Conservation (phyloP, 73 alveolate species). For the Blepharisma stoltei region DNA sequence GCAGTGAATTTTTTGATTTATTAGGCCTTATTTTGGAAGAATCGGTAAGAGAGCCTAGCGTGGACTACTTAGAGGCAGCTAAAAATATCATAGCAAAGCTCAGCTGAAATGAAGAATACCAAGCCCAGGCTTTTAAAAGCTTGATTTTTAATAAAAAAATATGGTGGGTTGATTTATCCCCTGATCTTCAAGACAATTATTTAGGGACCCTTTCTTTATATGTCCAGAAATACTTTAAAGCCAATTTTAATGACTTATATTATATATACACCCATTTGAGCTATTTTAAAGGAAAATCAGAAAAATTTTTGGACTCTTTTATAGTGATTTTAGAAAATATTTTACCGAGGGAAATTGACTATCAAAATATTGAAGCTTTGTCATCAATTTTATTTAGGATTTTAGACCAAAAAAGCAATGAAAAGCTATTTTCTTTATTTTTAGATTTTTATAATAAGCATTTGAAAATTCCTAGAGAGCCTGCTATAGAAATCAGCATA, state of each 20-base stretch:
- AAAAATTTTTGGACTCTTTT: slow-evolving; percentile 6
- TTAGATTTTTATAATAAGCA: too few relatives aligned
- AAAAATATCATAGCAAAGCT: slow-evolving; percentile 4
- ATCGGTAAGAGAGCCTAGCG: neutral
- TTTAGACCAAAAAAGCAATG: neutral
- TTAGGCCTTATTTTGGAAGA: slow-evolving; percentile 3
- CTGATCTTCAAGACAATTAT: neutral
- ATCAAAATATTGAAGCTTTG: neutral
- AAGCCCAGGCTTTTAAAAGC: slow-evolving; percentile 13
- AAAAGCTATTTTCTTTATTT: too few relatives aligned
- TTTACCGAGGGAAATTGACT: neutral
- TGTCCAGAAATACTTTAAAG: neutral
- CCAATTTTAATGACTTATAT: neutral
- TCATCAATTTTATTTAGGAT: neutral
- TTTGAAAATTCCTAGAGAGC: too few relatives aligned
- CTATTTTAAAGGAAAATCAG: neutral
- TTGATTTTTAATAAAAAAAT: slow-evolving; percentile 15
- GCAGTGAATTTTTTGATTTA: neutral
- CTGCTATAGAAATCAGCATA: too few relatives aligned
- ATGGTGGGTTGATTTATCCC: neutral
- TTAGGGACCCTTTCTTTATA: slow-evolving; percentile 11
- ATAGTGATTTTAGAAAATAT: neutral
- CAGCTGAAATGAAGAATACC: neutral
- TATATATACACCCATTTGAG: neutral
- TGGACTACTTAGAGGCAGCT: neutral